Evolutionary conservation across 2,329 filamentous ascomycete species (phyloP).

Genomic region (Calonectria leucothoes): DNA sequence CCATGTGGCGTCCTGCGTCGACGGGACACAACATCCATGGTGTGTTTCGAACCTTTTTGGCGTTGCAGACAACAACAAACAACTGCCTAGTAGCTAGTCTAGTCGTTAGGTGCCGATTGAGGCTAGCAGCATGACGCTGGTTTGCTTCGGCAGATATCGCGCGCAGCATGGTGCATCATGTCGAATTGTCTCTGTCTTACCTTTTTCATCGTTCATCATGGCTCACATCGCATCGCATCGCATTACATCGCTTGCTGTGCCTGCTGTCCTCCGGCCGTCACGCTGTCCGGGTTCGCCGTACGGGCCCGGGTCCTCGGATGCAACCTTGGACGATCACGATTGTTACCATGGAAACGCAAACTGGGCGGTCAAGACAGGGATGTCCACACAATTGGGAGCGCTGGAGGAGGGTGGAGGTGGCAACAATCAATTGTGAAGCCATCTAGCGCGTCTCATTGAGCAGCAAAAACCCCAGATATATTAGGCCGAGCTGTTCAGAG

Average conservation of each 20-base stretch:
- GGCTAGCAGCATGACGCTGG: neutral
- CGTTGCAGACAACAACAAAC: neutral
- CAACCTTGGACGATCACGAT: neutral
- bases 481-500: neutral
- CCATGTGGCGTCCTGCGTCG: neutral
- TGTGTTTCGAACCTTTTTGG: neutral
- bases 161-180: neutral
- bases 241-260: neutral
- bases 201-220: neutral
- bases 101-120: neutral
- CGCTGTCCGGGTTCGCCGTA: neutral
- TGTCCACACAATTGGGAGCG: neutral
- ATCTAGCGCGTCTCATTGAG: slow-evolving; percentile 1
- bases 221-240: neutral
- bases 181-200: neutral
- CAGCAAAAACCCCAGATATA: neutral
- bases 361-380: neutral
- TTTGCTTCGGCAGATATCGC: neutral
- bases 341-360: neutral
- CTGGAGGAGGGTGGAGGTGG: neutral
- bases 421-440: slow-evolving; percentile 6
- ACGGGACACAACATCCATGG: neutral
- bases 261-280: neutral
- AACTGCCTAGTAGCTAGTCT: too few relatives aligned
- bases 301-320: slow-evolving; percentile 6